Conservation (phyloP, 202 grass and related monocot species). For the Zizania palustris region DNA sequence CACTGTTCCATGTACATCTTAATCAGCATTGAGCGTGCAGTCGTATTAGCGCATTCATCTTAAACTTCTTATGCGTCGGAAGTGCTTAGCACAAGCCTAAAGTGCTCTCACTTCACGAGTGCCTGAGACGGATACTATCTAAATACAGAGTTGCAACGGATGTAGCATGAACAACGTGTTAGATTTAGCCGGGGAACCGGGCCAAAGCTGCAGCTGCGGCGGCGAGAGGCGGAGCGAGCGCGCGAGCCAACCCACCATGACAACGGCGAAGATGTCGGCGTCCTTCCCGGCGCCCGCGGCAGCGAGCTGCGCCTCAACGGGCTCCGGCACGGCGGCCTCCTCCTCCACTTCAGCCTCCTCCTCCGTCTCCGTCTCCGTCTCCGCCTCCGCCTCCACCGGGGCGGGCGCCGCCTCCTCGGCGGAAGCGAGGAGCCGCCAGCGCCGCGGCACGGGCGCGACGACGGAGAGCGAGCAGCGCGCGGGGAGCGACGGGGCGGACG, state of each 20-base stretch:
- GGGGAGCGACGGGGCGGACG: background rate
- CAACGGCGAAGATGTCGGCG: slow-evolving; percentile 89
- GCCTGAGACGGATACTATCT: background rate
- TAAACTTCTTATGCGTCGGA: slow-evolving; percentile 1
- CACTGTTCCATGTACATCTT: background rate
- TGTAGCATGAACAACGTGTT: slow-evolving; percentile 10
- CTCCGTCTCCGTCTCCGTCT: slow-evolving; percentile 24
- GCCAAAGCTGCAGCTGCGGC: slow-evolving; percentile 3
- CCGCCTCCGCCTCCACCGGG: slow-evolving; percentile 41
- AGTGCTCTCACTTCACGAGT: slow-evolving; percentile 19
- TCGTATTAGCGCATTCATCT: background rate
- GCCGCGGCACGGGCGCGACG: background rate
- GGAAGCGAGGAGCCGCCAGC: slow-evolving; percentile 51
- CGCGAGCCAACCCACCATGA: slow-evolving; percentile 64
- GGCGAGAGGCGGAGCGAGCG: background rate
- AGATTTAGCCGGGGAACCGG: background rate
- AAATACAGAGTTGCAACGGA: background rate
- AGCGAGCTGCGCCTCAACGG: slow-evolving; percentile 72
- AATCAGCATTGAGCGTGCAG: background rate
- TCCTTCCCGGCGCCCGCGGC: slow-evolving; percentile 62
- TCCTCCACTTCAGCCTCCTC: slow-evolving; percentile 10
- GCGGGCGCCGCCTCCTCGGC: slow-evolving; percentile 46
- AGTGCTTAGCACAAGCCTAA: background rate
- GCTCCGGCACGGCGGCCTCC: slow-evolving; percentile 41
- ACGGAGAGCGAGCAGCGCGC: slow-evolving; percentile 7